phyloP scores from a whole-genome alignment of 352 stramenopile species.

The Phytophthora cactorum region DNA sequence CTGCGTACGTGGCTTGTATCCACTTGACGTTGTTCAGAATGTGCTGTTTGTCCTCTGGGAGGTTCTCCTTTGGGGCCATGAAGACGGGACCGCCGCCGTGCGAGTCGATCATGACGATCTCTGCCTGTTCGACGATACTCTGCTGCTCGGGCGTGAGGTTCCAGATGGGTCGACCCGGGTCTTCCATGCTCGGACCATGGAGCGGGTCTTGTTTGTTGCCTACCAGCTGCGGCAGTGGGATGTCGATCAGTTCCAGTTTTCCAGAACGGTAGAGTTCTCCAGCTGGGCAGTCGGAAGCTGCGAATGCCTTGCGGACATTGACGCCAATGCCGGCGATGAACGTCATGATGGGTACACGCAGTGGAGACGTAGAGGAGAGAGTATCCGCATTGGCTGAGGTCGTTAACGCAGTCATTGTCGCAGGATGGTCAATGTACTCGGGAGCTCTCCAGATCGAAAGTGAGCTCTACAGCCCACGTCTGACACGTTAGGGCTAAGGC shows the following conservation, averaged over 20 bases:
- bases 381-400: slow-evolving; percentile 12
- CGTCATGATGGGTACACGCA: slow-evolving; percentile 36
- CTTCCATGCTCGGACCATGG: slow-evolving; percentile 32
- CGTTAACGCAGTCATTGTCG: slow-evolving; percentile 19
- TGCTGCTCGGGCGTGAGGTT: slow-evolving; percentile 37
- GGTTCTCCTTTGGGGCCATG: slow-evolving; percentile 38
- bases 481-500: neutral
- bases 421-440: neutral
- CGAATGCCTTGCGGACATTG: slow-evolving; percentile 38
- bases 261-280: slow-evolving; percentile 41
- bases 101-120: slow-evolving; percentile 47
- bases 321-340: slow-evolving; percentile 39
- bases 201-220: slow-evolving; percentile 45
- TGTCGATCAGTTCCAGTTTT: slow-evolving; percentile 35
- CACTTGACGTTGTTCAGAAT: slow-evolving; percentile 43
- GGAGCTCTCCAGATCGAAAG: slow-evolving; percentile 11
- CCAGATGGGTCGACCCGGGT: slow-evolving; percentile 36
- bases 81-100: slow-evolving; percentile 31
- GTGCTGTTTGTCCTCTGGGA: slow-evolving; percentile 38
- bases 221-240: slow-evolving; percentile 39
- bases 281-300: slow-evolving; percentile 17
- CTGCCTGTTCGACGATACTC: slow-evolving; percentile 32
- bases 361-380: neutral
- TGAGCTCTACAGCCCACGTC: slow-evolving; percentile 1
- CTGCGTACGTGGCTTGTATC: slow-evolving; percentile 52